Evolutionary conservation across 2,329 filamentous ascomycete genomes (phyloP).

Genomic region (Xylaria hypoxylon): DNA sequence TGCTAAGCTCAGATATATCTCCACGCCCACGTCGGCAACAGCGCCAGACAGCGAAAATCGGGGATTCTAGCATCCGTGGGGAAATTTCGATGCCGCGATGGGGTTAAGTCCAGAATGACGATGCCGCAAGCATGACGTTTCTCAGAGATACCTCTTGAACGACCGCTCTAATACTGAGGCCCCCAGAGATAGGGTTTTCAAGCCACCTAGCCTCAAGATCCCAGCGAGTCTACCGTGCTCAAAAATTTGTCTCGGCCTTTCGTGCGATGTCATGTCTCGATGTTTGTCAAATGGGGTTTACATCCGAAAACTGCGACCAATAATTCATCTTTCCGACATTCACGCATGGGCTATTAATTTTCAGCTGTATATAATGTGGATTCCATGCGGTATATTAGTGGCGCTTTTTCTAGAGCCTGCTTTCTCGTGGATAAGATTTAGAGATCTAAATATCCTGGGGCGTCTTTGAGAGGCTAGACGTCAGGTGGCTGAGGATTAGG

Average conservation of each 20-base stretch:
- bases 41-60: background rate
- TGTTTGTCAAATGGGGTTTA: background rate
- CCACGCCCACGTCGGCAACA: background rate
- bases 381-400: background rate
- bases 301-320: background rate
- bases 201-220: background rate
- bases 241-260: constrained; percentile 1
- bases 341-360: background rate
- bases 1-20: background rate
- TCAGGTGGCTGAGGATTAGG: constrained; percentile 10
- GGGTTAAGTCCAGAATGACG: background rate
- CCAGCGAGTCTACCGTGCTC: background rate
- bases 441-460: constrained; percentile 3
- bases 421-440: background rate
- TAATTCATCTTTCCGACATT: background rate
- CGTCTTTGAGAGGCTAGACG: background rate
- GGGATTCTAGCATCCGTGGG: background rate
- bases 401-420: background rate
- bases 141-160: background rate
- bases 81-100: background rate
- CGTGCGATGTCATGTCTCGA: background rate
- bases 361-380: background rate
- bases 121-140: background rate
- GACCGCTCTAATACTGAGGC: background rate
- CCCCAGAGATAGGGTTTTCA: background rate